These are phyloP conservation scores for Claviceps humidiphila DNA, from an alignment of 2,329 filamentous ascomycete genomes.

Conservation along the genomic window DNA sequence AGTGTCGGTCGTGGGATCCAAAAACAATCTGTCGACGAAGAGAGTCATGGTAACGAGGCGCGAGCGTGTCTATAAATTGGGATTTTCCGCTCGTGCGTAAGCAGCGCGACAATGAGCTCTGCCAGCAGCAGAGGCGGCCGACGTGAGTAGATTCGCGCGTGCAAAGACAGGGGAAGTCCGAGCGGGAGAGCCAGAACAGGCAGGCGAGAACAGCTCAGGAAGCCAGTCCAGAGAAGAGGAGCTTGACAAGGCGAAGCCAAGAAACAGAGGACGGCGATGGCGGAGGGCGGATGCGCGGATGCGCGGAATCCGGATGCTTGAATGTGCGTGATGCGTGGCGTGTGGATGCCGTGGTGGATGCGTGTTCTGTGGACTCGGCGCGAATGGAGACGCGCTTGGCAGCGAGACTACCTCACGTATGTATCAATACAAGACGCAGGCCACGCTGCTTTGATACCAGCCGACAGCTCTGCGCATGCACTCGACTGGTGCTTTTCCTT, in stretches of 20 bases:
- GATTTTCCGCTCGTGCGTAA: background rate
- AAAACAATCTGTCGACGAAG: conserved; percentile 21
- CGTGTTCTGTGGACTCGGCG: too few species aligned
- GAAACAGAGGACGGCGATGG: background rate
- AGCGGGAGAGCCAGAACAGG: background rate
- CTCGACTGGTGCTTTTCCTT: background rate
- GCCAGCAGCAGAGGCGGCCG: conserved; percentile 6
- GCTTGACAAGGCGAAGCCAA: background rate
- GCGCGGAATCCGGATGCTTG: background rate
- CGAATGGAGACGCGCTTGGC: background rate
- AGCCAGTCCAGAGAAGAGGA: background rate
- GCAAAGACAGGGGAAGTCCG: background rate
- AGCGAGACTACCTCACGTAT: background rate
- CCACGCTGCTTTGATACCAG: background rate
- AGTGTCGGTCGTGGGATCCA: conserved; percentile 21
- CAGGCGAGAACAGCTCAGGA: background rate
- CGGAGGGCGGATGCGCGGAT: background rate
- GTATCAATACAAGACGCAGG: too few species aligned
- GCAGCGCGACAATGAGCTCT: conserved; percentile 4
- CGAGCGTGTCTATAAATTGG: background rate
- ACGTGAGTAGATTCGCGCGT: background rate
- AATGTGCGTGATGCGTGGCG: background rate
- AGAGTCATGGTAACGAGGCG: conserved; percentile 16
- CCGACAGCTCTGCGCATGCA: background rate
- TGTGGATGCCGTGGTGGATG: background rate